phyloP scores from a whole-genome alignment of 2,329 filamentous ascomycete genomes.

The Aspergillus neotritici region DNA sequence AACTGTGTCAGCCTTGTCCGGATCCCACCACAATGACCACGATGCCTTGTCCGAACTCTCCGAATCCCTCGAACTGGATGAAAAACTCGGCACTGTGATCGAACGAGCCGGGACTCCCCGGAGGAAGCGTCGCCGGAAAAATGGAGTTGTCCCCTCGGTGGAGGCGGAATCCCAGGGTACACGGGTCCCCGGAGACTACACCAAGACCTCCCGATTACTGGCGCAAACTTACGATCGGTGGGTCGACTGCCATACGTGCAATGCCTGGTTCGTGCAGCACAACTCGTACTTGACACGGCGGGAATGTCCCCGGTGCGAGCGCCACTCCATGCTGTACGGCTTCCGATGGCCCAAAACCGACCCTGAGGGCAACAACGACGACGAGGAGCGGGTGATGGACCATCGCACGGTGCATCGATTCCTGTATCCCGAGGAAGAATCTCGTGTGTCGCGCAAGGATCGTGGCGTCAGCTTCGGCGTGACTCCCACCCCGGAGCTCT shows the following conservation, averaged over 20 bases:
- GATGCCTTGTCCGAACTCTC: constrained; percentile 23
- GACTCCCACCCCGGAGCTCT: constrained; percentile 35
- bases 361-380: constrained; percentile 66
- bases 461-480: constrained; percentile 33
- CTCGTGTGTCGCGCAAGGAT: constrained; percentile 31
- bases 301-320: constrained; percentile 86
- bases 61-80: constrained; percentile 24
- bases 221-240: constrained; percentile 71
- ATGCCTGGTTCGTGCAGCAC: constrained; percentile 74
- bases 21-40: constrained; percentile 7
- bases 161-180: constrained; percentile 31
- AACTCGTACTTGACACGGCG: constrained; percentile 82
- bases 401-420: constrained; percentile 86
- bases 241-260: constrained; percentile 85
- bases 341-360: constrained; percentile 96
- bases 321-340: constrained; percentile 92
- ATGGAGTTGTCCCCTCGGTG: constrained; percentile 32
- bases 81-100: constrained; percentile 16
- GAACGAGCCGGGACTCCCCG: constrained; percentile 15
- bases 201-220: constrained; percentile 69
- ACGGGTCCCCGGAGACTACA: constrained; percentile 71
- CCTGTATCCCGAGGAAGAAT: constrained; percentile 64
- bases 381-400: constrained; percentile 65
- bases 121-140: constrained; percentile 19
- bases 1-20: too few relatives aligned